These are phyloP conservation scores for Magnusiomyces ingens DNA, from an alignment of 1,139 yeast species.

Conservation along the genomic window DNA sequence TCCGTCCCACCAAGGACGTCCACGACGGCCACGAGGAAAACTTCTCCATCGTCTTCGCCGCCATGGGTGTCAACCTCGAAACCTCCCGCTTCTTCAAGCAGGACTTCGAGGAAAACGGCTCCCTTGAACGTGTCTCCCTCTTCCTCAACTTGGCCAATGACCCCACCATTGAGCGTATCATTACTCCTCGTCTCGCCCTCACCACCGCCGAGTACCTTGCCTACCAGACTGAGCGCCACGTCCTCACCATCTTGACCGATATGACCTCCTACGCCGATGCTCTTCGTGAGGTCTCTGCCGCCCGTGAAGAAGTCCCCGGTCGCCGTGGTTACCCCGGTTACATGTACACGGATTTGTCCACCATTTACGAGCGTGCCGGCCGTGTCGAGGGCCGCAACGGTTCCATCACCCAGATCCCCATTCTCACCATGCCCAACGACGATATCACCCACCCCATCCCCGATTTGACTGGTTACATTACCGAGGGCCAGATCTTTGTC, in stretches of 20 bases:
- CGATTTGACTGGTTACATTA: constrained; percentile 98
- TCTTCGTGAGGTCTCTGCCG: constrained; percentile 98
- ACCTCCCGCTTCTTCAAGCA: constrained; percentile 94
- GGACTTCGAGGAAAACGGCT: constrained; percentile 98
- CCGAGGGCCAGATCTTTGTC: constrained; percentile 96
- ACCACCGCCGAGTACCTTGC: constrained; percentile 98
- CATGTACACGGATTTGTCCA: constrained; percentile 98
- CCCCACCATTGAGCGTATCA: constrained; percentile 98
- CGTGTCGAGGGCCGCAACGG: constrained; percentile 99
- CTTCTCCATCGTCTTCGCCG: constrained; percentile 97
- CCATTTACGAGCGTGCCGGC: constrained; percentile 99
- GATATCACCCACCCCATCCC: constrained; percentile 99
- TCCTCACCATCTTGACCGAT: constrained; percentile 93
- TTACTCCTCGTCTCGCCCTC: constrained; percentile 98
- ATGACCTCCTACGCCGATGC: constrained; percentile 99
- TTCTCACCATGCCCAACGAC: constrained; percentile 98
- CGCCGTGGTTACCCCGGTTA: constrained; percentile 99
- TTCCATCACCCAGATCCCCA: constrained; percentile 97
- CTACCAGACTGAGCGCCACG: constrained; percentile 98
- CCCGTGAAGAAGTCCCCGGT: constrained; percentile 99
- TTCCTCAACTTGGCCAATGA: constrained; percentile 97
- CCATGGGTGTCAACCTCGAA: constrained; percentile 93
- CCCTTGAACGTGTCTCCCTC: constrained; percentile 93
- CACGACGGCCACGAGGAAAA: constrained; percentile 99
- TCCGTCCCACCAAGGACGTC: constrained; percentile 98